Evolutionary conservation across 371 early-diverging fungal genomes (phyloP).

Genomic region (Mucor lusitanicus): DNA sequence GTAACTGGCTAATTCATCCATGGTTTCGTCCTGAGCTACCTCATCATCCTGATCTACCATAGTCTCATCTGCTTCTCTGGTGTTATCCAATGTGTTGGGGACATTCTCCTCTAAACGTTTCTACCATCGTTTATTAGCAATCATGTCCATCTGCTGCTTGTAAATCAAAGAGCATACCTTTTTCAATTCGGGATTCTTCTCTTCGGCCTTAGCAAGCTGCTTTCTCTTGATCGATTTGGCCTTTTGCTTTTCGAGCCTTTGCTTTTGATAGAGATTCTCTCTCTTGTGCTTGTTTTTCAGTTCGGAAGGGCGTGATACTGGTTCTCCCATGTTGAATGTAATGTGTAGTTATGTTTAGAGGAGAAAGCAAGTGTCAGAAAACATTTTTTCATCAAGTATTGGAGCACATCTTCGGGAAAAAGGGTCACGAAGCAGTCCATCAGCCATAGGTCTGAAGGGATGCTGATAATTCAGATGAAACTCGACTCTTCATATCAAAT

Average conservation of each 20-base stretch:
- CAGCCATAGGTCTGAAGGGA: too few species aligned
- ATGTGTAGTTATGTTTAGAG: background rate
- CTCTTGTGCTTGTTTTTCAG: slow-evolving; percentile 84
- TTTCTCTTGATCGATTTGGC: slow-evolving; percentile 76
- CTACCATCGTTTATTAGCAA: slow-evolving; percentile 26
- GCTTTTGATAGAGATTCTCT: slow-evolving; percentile 74
- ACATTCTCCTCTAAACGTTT: slow-evolving; percentile 89
- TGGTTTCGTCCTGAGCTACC: slow-evolving; percentile 85
- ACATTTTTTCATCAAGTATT: background rate
- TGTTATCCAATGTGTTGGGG: slow-evolving; percentile 92
- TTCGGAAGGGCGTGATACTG: slow-evolving; percentile 38
- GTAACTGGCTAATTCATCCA: slow-evolving; percentile 92
- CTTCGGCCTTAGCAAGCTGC: slow-evolving; percentile 78
- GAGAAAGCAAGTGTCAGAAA: background rate
- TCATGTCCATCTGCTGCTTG: background rate
- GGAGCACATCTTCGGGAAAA: background rate
- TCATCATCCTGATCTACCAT: slow-evolving; percentile 86
- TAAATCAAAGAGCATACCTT: slow-evolving; percentile 47
- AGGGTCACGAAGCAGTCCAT: slow-evolving; percentile 2
- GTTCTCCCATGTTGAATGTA: slow-evolving; percentile 12
- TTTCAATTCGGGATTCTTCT: slow-evolving; percentile 84
- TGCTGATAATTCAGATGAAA: background rate
- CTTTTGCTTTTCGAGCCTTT: slow-evolving; percentile 71
- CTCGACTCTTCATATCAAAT: background rate
- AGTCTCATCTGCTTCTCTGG: slow-evolving; percentile 92